Base-by-base conservation (phyloP, 1,284 basidiomycete genomes). In the Puccinia novopanici region DNA sequence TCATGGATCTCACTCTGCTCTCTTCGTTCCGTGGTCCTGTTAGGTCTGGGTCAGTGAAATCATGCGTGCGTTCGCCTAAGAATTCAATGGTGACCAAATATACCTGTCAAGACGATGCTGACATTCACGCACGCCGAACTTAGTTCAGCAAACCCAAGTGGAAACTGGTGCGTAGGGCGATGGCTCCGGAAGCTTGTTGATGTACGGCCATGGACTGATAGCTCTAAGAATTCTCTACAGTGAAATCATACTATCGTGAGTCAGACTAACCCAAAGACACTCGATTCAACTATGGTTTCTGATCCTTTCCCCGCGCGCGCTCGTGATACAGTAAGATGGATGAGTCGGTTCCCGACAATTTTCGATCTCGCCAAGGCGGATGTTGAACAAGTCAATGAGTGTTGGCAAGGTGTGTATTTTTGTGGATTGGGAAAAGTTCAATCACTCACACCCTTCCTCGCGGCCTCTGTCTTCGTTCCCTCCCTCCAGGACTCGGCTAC, bases 301-400 rank as follows among this genome's bases (percentile, higher is more conserved):
- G 22, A 63, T 52, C 22, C 37, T 19, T 22, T 22, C 15, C 48
- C 1, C 24, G 37, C 34, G 10, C 15, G 12, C 27, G 9, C 13
- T 12, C 24, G 55, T 22, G 57, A 27, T 22, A 30, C 27, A 79
- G 76, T 79, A 12, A 63, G 76, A 83, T 92, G 92, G 76, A 79
- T 79, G 67, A 37, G 22, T 0, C 67, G 54, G 84, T 95, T 93
- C 87, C 93, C 93, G 12, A 95, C 93, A 6, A 90, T 97, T 81
- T 86, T 87, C 73, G 90, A 91, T 82, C 89, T 99, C 54, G 92
- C 93, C 91, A 19, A 90, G 91, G 84, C 90, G 0, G 82, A 83
- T 24, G 73, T 94, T 82, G 94, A 96, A 82, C 89, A 91, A 27
- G 93, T 97, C 78, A 95, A 96, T 84, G 87, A 90, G 0, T 87